A percentile compares a stretch with the other conserved stretches of the same genome.
phyloP scores from a whole-genome alignment of 306 rosid species.

The Citrullus mucosospermus region DNA sequence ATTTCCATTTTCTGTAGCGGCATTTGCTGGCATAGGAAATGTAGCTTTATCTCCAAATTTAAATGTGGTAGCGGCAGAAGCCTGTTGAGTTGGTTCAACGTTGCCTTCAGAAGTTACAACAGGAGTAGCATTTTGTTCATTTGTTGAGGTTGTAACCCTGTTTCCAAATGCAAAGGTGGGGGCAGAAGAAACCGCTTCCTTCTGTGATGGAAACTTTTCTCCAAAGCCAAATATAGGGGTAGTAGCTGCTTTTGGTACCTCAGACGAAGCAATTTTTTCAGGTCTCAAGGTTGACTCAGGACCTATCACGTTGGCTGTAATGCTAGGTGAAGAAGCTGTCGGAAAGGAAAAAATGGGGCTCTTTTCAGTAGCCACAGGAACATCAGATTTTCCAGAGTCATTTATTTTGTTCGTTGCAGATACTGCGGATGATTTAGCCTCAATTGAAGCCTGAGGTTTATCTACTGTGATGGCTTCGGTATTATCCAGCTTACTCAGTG shows the following conservation, averaged over 20 bases:
- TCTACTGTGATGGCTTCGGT: slow-evolving; percentile 17
- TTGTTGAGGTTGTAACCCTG: slow-evolving; percentile 21
- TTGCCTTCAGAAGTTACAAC: slow-evolving; percentile 16
- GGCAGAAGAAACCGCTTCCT: slow-evolving; percentile 22
- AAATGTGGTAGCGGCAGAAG: slow-evolving; percentile 1
- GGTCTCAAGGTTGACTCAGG: slow-evolving; percentile 21
- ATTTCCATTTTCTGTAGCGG: slow-evolving; percentile 13
- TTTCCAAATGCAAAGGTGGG: slow-evolving; percentile 15
- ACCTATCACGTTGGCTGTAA: slow-evolving; percentile 11
- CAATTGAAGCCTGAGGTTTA: slow-evolving; percentile 20
- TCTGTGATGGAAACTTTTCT: slow-evolving; percentile 27
- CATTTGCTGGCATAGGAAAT: neutral
- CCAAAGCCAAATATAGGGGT: slow-evolving; percentile 16
- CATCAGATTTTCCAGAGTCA: slow-evolving; percentile 15
- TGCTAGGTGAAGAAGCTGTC: slow-evolving; percentile 12
- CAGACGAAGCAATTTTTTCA: slow-evolving; percentile 21
- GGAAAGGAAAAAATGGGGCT: slow-evolving; percentile 13
- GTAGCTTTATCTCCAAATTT: slow-evolving; percentile 9
- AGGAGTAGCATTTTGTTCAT: slow-evolving; percentile 19
- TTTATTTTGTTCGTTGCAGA: slow-evolving; percentile 16
- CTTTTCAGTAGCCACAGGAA: slow-evolving; percentile 25
- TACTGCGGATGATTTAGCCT: slow-evolving; percentile 15
- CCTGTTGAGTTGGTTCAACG: slow-evolving; percentile 15
- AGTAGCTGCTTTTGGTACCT: slow-evolving; percentile 22
- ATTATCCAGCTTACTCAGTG: slow-evolving; percentile 18